Conservation (phyloP, 1,284 basidiomycete genomes). For the Cryptococcus sp. region DNA sequence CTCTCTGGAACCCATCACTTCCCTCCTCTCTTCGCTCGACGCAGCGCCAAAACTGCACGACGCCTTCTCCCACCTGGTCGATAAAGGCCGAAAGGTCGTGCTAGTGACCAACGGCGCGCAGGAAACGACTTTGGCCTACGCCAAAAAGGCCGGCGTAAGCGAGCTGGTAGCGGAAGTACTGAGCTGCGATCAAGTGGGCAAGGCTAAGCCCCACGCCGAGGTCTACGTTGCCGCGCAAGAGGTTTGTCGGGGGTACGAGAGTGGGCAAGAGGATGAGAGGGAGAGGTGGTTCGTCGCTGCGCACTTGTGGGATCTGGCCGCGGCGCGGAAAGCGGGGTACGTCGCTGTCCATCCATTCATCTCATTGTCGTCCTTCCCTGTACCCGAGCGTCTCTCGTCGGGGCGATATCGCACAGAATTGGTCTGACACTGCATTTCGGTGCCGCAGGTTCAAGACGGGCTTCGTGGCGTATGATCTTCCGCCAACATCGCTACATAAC, state of each 20-base stretch:
- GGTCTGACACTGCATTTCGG: too few species aligned
- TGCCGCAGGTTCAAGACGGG: slow-evolving; percentile 29
- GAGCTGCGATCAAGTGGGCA: slow-evolving; percentile 32
- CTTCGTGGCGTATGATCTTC: slow-evolving; percentile 21
- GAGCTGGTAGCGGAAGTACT: slow-evolving; percentile 18
- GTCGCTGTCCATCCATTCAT: neutral
- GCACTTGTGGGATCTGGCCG: slow-evolving; percentile 32
- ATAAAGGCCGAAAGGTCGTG: slow-evolving; percentile 14
- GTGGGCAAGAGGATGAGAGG: slow-evolving; percentile 2
- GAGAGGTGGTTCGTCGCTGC: slow-evolving; percentile 35
- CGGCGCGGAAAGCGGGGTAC: slow-evolving; percentile 30
- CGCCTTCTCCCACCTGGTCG: slow-evolving; percentile 6
- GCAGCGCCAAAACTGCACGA: slow-evolving; percentile 18
- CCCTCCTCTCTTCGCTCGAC: slow-evolving; percentile 15
- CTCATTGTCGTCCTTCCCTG: neutral
- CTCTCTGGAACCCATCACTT: slow-evolving; percentile 18
- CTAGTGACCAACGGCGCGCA: slow-evolving; percentile 32
- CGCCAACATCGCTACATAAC: slow-evolving; percentile 9
- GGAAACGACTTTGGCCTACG: slow-evolving; percentile 26
- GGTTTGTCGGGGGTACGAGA: slow-evolving; percentile 11
- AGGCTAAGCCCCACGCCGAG: slow-evolving; percentile 23
- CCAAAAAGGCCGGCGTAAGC: slow-evolving; percentile 16
- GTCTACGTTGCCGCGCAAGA: slow-evolving; percentile 26
- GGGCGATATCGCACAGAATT: neutral
- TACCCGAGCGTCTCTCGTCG: neutral